Evolutionary conservation across 2,329 filamentous ascomycete species (phyloP).

Genomic region (Aspergillus awamori): DNA sequence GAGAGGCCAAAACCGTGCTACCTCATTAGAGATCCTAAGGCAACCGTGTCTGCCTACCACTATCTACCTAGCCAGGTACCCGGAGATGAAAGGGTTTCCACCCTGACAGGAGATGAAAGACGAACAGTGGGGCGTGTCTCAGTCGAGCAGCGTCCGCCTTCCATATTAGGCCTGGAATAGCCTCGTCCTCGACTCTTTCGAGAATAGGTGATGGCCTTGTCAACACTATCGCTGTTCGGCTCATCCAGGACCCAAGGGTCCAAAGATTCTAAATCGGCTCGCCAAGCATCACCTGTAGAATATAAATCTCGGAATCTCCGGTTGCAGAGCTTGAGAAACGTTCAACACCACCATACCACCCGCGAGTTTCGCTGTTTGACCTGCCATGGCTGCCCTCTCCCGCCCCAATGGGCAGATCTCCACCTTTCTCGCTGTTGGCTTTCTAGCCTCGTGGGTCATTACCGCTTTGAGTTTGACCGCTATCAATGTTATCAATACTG

Average conservation of each 20-base stretch:
- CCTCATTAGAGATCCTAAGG: neutral
- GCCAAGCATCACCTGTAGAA: neutral
- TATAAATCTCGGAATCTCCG: neutral
- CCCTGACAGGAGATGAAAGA: neutral
- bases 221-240: neutral
- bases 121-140: neutral
- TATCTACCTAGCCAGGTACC: neutral
- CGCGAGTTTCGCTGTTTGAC: neutral
- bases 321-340: too few species aligned
- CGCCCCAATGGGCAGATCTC: neutral
- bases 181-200: neutral
- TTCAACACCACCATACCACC: too few species aligned
- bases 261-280: neutral
- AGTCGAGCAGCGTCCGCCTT: neutral
- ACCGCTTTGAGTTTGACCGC: slow-evolving; percentile 19
- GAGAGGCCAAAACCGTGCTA: too few species aligned
- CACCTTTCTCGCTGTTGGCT: neutral
- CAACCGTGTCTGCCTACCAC: neutral
- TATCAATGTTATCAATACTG: slow-evolving; percentile 19
- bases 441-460: slow-evolving; percentile 18
- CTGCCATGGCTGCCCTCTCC: neutral
- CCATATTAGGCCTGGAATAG: neutral
- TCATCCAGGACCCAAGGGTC: neutral
- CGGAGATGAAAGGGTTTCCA: neutral
- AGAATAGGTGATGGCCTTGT: neutral